A percentile compares a stretch with the other conserved stretches of the same genome.
Evolutionary conservation across 139 green algal species (phyloP).

Genomic region (Coelastrella sp.): DNA sequence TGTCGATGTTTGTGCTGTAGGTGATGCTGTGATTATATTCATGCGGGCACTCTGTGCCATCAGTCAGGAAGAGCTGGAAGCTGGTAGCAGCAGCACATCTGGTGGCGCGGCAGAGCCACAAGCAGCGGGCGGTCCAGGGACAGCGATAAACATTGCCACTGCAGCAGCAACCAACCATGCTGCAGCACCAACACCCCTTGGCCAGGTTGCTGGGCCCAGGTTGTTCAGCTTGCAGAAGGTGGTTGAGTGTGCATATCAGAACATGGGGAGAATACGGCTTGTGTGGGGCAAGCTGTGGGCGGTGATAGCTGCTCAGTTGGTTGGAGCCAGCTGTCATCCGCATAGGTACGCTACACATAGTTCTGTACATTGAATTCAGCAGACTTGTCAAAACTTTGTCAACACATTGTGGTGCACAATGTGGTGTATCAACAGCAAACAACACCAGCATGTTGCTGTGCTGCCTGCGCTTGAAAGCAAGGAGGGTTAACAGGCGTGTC

Average conservation of each 20-base stretch:
- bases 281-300: constrained; percentile 92
- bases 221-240: constrained; percentile 82
- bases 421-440: no score
- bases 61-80: constrained; percentile 86
- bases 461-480: no score
- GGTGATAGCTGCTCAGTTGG: constrained; percentile 83
- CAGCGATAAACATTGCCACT: neutral
- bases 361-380: no score
- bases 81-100: constrained; percentile 20
- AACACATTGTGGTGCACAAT: no score
- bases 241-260: constrained; percentile 84
- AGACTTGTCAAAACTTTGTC: no score
- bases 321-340: constrained; percentile 82
- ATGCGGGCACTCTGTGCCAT: constrained; percentile 88
- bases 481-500: no score
- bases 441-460: no score
- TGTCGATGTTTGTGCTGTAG: neutral
- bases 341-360: constrained; percentile 36
- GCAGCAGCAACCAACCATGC: constrained; percentile 19
- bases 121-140: neutral
- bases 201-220: constrained; percentile 38
- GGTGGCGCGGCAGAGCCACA: neutral
- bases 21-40: constrained; percentile 94
- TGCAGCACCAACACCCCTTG: neutral
- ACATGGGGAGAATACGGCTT: constrained; percentile 88